Percentiles rank a stretch among this genome's conserved stretches.
Evolutionary conservation across 495 filamentous ascomycete genomes (phyloP).

Genomic region (Lasiosphaeriaceae sp.): DNA sequence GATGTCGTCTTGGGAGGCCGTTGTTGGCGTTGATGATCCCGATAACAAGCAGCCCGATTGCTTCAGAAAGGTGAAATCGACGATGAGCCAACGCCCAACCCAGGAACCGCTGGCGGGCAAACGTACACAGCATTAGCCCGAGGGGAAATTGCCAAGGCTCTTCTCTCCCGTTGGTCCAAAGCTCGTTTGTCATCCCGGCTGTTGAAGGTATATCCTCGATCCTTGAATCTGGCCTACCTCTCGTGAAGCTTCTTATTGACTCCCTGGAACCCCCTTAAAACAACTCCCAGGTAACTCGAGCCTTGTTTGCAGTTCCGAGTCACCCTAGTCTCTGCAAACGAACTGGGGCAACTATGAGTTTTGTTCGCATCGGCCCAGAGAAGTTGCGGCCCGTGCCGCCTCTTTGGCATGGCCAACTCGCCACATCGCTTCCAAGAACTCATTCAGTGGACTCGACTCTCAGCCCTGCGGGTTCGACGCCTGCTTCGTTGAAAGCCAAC

Average conservation of each 20-base stretch:
- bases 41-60: too few relatives aligned
- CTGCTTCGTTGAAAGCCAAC: constrained; percentile 18
- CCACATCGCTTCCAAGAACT: constrained; percentile 20
- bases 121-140: constrained; percentile 6
- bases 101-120: background rate
- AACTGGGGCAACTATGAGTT: constrained; percentile 7
- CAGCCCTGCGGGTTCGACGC: constrained; percentile 20
- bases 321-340: background rate
- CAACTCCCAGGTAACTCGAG: too few relatives aligned
- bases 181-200: background rate
- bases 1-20: too few relatives aligned
- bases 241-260: background rate
- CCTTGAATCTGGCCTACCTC: background rate
- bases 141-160: constrained; percentile 1
- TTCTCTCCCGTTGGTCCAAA: background rate
- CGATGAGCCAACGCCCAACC: too few relatives aligned
- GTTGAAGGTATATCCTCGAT: constrained; percentile 11
- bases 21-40: too few relatives aligned
- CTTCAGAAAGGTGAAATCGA: too few relatives aligned
- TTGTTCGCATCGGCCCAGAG: background rate
- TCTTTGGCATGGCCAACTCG: constrained; percentile 4
- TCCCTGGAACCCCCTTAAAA: too few relatives aligned
- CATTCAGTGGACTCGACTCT: constrained; percentile 23
- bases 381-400: background rate
- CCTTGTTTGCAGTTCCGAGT: background rate